phyloP scores from a whole-genome alignment of 768 basidiomycete species.

The Myochromella boudieri region DNA sequence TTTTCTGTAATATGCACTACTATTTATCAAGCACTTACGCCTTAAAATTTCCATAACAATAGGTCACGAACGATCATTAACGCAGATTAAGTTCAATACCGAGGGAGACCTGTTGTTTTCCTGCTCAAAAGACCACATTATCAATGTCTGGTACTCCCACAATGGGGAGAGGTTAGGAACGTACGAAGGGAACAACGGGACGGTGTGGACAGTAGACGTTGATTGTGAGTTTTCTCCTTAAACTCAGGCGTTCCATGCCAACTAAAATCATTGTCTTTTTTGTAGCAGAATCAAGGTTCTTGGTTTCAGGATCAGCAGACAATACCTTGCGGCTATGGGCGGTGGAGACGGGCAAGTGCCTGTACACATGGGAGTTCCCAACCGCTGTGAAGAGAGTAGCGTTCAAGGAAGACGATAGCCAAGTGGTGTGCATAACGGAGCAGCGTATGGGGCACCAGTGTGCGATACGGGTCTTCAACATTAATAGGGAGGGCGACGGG shows the following conservation, averaged over 20 bases:
- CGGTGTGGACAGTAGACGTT: slow-evolving; percentile 95
- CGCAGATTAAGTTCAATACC: slow-evolving; percentile 95
- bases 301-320: slow-evolving; percentile 93
- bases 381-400: slow-evolving; percentile 96
- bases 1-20: not conserved
- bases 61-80: slow-evolving; percentile 97
- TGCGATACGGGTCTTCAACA: slow-evolving; percentile 85
- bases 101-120: slow-evolving; percentile 97
- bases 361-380: slow-evolving; percentile 96
- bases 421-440: slow-evolving; percentile 92
- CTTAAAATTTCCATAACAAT: slow-evolving; percentile 19
- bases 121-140: slow-evolving; percentile 91
- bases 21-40: not conserved
- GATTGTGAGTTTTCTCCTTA: slow-evolving; percentile 67
- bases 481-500: slow-evolving; percentile 83
- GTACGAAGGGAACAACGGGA: slow-evolving; percentile 93
- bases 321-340: slow-evolving; percentile 91
- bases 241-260: not conserved
- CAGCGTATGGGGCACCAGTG: slow-evolving; percentile 94
- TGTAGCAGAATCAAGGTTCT: slow-evolving; percentile 75
- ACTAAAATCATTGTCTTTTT: not conserved
- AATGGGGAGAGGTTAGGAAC: slow-evolving; percentile 98
- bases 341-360: slow-evolving; percentile 85
- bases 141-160: slow-evolving; percentile 97
- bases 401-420: slow-evolving; percentile 83